Conservation (phyloP, 306 rosid genomes). For the Dalbergia cochinchinensis region DNA sequence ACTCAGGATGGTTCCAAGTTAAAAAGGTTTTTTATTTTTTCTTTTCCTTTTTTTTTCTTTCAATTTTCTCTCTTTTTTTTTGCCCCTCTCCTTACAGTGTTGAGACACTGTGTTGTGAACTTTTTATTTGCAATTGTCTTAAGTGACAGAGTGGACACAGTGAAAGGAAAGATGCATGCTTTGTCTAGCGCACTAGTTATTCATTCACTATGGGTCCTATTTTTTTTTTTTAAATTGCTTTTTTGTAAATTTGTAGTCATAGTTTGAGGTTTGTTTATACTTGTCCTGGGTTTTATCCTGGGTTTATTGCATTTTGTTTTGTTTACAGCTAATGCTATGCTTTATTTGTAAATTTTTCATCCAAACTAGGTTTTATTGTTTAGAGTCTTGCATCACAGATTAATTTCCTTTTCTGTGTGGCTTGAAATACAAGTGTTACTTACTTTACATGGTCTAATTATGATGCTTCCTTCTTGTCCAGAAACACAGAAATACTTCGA, state of each 20-base stretch:
- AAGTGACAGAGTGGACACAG: constrained; percentile 17
- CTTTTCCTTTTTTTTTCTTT: neutral
- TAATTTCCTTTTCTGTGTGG: constrained; percentile 17
- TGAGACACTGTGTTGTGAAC: constrained; percentile 9
- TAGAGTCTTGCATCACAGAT: constrained; percentile 15
- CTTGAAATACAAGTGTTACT: constrained; percentile 33
- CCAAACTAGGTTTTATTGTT: constrained; percentile 13
- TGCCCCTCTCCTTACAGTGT: neutral
- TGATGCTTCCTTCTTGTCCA: constrained; percentile 50
- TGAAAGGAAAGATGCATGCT: constrained; percentile 24
- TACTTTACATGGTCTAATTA: constrained; percentile 19
- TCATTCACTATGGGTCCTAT: constrained; percentile 13
- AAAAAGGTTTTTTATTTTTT: constrained; percentile 69
- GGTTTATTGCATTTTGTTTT: neutral
- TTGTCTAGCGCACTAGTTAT: neutral
- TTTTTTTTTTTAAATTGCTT: constrained; percentile 15
- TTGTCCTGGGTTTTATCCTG: neutral
- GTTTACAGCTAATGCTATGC: neutral
- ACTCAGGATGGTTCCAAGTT: constrained; percentile 97
- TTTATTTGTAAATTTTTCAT: neutral
- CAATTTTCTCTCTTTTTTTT: neutral
- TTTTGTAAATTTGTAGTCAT: neutral
- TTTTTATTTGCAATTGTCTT: neutral
- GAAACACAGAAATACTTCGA: constrained; percentile 90
- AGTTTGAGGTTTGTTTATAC: neutral